Evolutionary conservation across 192 early-diverging fungal species (phyloP).

Genomic region (Coemansia sp.): DNA sequence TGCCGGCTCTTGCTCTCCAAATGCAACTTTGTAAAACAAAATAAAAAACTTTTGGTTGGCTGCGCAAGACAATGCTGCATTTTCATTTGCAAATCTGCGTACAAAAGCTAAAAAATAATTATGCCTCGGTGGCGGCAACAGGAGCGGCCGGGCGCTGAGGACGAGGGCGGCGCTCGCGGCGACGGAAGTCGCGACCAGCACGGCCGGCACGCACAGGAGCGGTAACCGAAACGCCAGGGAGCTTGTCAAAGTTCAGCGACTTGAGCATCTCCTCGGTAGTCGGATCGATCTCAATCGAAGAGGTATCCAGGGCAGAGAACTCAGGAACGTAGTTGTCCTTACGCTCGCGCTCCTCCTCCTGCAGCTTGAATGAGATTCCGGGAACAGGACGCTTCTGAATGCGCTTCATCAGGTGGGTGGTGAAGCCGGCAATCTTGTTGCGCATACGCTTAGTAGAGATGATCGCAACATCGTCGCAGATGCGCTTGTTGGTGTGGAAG

Average conservation of each 20-base stretch:
- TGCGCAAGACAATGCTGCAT: no score
- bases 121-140: constrained; percentile 42
- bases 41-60: no score
- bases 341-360: constrained; percentile 99
- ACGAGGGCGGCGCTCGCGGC: constrained; percentile 27
- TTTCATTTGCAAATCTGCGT: constrained; percentile 6
- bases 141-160: constrained; percentile 42
- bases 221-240: constrained; percentile 75
- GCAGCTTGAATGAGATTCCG: constrained; percentile 99
- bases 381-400: constrained; percentile 97
- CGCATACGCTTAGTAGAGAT: constrained; percentile 98
- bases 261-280: constrained; percentile 96
- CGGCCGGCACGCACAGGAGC: constrained; percentile 48
- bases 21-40: neutral
- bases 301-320: constrained; percentile 90
- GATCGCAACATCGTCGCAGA: constrained; percentile 95
- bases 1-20: neutral
- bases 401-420: constrained; percentile 99
- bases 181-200: constrained; percentile 50
- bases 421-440: constrained; percentile 99
- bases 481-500: constrained; percentile 99
- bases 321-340: constrained; percentile 99
- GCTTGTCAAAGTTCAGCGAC: constrained; percentile 91
- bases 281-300: constrained; percentile 89
- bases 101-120: constrained; percentile 11